Percentiles rank a stretch among this genome's conserved stretches.
phyloP scores from a whole-genome alignment of 108 stramenopile genomes.

The Cyclotella kingstonii region DNA sequence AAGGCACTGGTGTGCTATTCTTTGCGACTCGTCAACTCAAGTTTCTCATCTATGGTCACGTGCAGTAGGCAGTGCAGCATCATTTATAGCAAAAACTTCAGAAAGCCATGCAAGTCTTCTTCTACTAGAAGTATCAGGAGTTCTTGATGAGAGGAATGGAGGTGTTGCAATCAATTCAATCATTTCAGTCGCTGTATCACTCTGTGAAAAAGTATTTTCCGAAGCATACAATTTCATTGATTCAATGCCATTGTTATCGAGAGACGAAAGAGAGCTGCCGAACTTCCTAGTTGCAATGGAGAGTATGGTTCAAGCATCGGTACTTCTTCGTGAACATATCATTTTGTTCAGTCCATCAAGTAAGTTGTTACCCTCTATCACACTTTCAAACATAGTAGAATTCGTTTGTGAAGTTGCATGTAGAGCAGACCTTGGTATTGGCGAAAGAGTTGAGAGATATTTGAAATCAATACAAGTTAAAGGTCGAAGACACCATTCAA shows the following conservation, averaged over 20 bases:
- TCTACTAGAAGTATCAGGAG: slow-evolving; percentile 40
- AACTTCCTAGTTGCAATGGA: slow-evolving; percentile 43
- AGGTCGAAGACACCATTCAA: slow-evolving; percentile 14
- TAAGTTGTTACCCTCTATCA: slow-evolving; percentile 35
- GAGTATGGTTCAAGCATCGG: slow-evolving; percentile 44
- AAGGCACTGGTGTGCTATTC: slow-evolving; percentile 37
- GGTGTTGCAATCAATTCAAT: slow-evolving; percentile 36
- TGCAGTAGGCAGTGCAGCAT: slow-evolving; percentile 27
- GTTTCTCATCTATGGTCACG: slow-evolving; percentile 39
- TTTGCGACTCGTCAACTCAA: slow-evolving; percentile 24
- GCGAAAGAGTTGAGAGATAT: slow-evolving; percentile 60
- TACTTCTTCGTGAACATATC: slow-evolving; percentile 58
- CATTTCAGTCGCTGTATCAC: slow-evolving; percentile 32
- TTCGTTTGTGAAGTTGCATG: slow-evolving; percentile 51
- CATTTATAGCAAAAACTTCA: slow-evolving; percentile 26
- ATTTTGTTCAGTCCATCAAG: slow-evolving; percentile 39
- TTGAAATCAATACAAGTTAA: slow-evolving; percentile 27
- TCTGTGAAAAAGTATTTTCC: slow-evolving; percentile 26
- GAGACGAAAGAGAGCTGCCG: slow-evolving; percentile 8
- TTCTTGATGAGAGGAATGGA: slow-evolving; percentile 34
- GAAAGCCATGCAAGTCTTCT: slow-evolving; percentile 32
- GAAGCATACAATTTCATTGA: slow-evolving; percentile 33
- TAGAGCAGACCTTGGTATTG: slow-evolving; percentile 70
- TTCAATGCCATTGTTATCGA: slow-evolving; percentile 1
- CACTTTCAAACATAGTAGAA: slow-evolving; percentile 52